Conservation (phyloP, 768 basidiomycete species). For the Crassisporium funariophilum region DNA sequence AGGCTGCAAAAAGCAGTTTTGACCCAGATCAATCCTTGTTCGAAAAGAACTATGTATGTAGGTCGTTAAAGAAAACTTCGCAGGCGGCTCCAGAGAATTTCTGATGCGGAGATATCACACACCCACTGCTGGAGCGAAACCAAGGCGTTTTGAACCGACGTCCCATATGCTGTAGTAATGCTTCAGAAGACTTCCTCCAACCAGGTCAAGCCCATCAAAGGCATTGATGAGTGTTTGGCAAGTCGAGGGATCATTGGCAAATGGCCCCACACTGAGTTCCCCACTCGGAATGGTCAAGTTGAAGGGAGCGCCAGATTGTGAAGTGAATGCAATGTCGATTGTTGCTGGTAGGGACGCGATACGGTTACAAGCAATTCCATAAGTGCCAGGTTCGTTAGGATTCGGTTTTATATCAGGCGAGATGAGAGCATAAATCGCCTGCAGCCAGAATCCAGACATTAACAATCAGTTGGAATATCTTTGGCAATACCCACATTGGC, state of each 20-base stretch:
- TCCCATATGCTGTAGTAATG: conserved; percentile 66
- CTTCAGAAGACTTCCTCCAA: conserved; percentile 59
- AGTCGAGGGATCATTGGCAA: conserved; percentile 46
- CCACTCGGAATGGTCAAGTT: conserved; percentile 59
- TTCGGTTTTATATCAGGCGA: conserved; percentile 59
- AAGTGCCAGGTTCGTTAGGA: conserved; percentile 52
- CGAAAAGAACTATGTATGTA: too few species aligned
- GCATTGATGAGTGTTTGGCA: conserved; percentile 65
- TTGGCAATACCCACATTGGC: conserved; percentile 39
- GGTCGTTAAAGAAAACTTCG: too few species aligned
- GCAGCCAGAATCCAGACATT: conserved; percentile 5
- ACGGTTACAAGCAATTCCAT: conserved; percentile 52
- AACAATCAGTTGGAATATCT: conserved; percentile 1
- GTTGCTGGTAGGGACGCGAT: conserved; percentile 49
- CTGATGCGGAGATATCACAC: conserved; percentile 13
- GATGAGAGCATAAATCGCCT: conserved; percentile 61
- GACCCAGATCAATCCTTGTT: too few species aligned
- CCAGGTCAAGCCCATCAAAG: conserved; percentile 51
- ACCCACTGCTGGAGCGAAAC: conserved; percentile 49
- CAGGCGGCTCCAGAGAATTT: background rate
- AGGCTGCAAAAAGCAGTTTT: too few species aligned
- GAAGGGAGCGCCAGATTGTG: conserved; percentile 48
- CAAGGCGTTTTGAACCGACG: conserved; percentile 48
- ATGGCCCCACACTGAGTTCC: conserved; percentile 60
- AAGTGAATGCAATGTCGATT: conserved; percentile 57